Evolutionary conservation across 306 rosid species (phyloP), one percentile per base, ranked within the genome.

Genomic region (Vigna mungo): DNA sequence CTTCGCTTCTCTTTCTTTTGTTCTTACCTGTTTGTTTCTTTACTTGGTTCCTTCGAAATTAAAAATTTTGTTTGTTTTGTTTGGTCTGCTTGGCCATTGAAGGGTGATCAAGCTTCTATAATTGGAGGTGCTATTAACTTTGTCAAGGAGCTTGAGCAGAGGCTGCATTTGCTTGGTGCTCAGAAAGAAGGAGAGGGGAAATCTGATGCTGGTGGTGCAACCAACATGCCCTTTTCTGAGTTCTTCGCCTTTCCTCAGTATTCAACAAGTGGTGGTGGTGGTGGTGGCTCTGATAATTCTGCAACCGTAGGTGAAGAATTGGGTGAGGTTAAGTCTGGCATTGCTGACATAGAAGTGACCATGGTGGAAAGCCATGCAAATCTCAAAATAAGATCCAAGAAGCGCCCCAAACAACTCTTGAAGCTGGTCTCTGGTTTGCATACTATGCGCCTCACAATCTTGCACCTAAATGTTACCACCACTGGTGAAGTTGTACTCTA

Each of bases 61-160:
- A 16, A 58, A 23, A 25, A 18, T 80, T 44, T 20, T 23, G 30
- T 55, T 25, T 34, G 23, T 16, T 51, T 75, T 74, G 12, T 16
- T 53, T 75, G 74, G 6, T 12, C 37, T 32, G 49, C 53, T 74
- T 58, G 67, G 51, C 62, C 65, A 74, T 52, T 76, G 75, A 84
- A 94, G 97, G 97, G 96, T 32, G 98, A 95, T 78, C 98, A 95
- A 83, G 98, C 98, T 21, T 89, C 93, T 54, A 92, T 95, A 48
- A 89, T 95, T 63, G 98, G 97, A 18, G 98, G 96, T 4, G 98
- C 98, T 39, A 90, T 95, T 61, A 90, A 92, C 77, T 95, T 84
- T 54, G 97, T 95, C 2, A 95, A 90, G 84, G 97, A 92, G 90
- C 88, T 95, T 11, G 97, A 95, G 74, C 96, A 95, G 13, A 83